Conservation (phyloP, 1,284 basidiomycete genomes). For the Ustilago curta region DNA sequence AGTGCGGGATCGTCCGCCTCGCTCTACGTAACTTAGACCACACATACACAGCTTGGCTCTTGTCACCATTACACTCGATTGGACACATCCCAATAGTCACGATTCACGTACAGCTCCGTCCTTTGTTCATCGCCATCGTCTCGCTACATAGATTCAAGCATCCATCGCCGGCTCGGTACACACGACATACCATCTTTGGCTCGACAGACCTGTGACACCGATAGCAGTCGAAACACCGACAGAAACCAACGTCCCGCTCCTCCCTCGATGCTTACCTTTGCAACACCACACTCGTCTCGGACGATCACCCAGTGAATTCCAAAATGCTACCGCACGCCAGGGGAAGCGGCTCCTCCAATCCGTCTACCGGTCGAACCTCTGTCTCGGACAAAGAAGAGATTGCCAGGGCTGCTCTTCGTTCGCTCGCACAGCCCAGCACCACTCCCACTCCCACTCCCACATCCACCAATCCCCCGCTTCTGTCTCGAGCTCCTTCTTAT, state of each 20-base stretch:
- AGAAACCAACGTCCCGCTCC: too few relatives aligned
- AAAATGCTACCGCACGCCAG: conserved; percentile 23
- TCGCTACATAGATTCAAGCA: too few relatives aligned
- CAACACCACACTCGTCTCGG: not conserved
- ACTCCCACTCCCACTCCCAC: conserved; percentile 13
- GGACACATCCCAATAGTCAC: too few relatives aligned
- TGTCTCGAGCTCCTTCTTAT: conserved; percentile 4
- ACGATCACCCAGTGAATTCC: conserved; percentile 4
- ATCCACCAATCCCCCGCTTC: conserved; percentile 8
- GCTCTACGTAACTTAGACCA: not conserved
- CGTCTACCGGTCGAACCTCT: conserved; percentile 10
- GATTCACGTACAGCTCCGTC: too few relatives aligned
- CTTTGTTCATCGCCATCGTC: too few relatives aligned
- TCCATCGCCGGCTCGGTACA: too few relatives aligned
- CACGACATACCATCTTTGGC: too few relatives aligned
- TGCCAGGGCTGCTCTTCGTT: conserved; percentile 44
- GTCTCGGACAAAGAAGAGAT: conserved; percentile 44
- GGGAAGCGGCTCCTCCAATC: conserved; percentile 6
- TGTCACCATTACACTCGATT: too few relatives aligned
- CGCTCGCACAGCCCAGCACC: conserved; percentile 19
- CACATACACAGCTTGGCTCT: too few relatives aligned
- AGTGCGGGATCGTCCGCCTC: not conserved
- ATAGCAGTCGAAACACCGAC: too few relatives aligned
- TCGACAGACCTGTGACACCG: too few relatives aligned
- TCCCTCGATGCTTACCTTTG: conserved; percentile 16